Evolutionary conservation across 768 basidiomycete genomes (phyloP).

Genomic region (Mycena chlorophos): DNA sequence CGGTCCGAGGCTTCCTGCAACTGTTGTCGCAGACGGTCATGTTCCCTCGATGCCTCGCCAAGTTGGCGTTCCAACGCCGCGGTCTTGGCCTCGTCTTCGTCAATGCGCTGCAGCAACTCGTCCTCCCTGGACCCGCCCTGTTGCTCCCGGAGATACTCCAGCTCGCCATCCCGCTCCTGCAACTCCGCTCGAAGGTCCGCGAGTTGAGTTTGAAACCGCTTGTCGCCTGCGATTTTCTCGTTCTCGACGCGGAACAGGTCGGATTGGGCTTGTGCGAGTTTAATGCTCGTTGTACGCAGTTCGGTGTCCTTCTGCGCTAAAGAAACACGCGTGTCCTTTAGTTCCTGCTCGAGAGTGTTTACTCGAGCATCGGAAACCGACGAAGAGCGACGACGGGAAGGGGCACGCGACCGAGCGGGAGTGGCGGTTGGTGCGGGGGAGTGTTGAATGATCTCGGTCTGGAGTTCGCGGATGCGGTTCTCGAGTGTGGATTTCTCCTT

Average conservation of each 20-base stretch:
- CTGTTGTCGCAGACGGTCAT: conserved; percentile 42
- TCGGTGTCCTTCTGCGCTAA: conserved; percentile 47
- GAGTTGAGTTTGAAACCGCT: conserved; percentile 43
- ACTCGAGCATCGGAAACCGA: conserved; percentile 55
- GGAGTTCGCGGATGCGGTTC: conserved; percentile 58
- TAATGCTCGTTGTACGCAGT: conserved; percentile 44
- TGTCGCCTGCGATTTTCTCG: conserved; percentile 57
- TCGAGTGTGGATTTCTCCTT: conserved; percentile 60
- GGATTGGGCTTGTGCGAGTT: conserved; percentile 48
- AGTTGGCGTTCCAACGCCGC: conserved; percentile 53
- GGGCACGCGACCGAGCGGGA: conserved; percentile 32
- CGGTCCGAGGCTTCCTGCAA: conserved; percentile 46
- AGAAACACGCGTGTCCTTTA: conserved; percentile 46
- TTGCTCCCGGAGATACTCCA: conserved; percentile 44
- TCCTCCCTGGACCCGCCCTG: conserved; percentile 53
- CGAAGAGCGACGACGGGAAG: conserved; percentile 55
- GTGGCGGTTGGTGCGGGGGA: conserved; percentile 31
- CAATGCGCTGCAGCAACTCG: conserved; percentile 62
- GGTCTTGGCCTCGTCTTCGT: conserved; percentile 72
- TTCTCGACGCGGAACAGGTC: conserved; percentile 57
- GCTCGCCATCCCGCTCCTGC: conserved; percentile 61
- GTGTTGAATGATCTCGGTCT: conserved; percentile 42
- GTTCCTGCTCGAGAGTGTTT: conserved; percentile 55
- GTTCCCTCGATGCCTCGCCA: conserved; percentile 38
- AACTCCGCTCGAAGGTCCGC: conserved; percentile 43